A percentile compares a stretch with the other conserved stretches of the same genome.
phyloP scores from a whole-genome alignment of 768 basidiomycete genomes.

The Naganishia onofrii region DNA sequence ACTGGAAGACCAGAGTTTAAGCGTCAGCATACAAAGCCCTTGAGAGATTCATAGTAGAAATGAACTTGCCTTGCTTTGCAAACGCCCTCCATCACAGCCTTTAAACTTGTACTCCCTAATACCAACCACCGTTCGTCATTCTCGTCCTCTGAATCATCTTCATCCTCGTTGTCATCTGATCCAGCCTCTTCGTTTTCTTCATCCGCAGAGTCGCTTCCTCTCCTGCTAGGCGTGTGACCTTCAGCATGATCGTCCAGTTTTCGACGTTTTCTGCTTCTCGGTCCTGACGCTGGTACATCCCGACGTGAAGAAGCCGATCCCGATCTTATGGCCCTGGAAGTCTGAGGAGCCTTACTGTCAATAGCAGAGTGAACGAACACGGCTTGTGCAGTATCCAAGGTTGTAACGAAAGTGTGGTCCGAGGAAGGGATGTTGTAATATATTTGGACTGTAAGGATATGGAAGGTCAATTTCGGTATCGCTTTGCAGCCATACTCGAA shows the following conservation, averaged over 20 bases:
- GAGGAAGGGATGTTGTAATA: constrained; percentile 29
- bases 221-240: background rate
- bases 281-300: background rate
- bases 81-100: constrained; percentile 17
- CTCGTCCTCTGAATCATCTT: constrained; percentile 45
- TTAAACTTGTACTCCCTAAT: constrained; percentile 26
- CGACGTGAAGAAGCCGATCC: background rate
- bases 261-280: constrained; percentile 5
- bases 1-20: background rate
- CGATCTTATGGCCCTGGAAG: background rate
- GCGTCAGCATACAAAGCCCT: background rate
- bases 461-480: background rate
- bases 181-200: constrained; percentile 26
- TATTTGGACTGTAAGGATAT: constrained; percentile 19
- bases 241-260: constrained; percentile 5
- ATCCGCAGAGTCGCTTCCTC: constrained; percentile 48
- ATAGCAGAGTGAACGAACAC: constrained; percentile 25
- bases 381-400: constrained; percentile 8
- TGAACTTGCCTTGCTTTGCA: constrained; percentile 27
- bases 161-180: constrained; percentile 36
- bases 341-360: background rate
- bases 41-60: background rate
- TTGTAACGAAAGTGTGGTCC: constrained; percentile 24
- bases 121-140: constrained; percentile 41
- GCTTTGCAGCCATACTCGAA: background rate